phyloP scores from a whole-genome alignment of 148 eudicot species.

The Chenopodium album region DNA sequence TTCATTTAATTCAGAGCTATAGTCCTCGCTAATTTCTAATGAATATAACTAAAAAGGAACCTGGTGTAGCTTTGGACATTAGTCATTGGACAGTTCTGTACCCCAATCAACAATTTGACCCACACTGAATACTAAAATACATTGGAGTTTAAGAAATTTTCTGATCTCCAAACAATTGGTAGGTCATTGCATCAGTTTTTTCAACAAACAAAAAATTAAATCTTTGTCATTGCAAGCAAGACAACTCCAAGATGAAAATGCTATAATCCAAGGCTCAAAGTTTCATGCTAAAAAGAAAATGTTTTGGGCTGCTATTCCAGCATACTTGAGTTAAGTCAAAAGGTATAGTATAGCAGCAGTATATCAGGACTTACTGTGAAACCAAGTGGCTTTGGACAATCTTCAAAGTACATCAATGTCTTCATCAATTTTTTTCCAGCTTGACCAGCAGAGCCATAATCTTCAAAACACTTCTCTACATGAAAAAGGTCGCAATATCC shows the following conservation, averaged over 20 bases:
- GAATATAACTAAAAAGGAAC: background rate
- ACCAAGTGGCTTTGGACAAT: slow-evolving; percentile 96
- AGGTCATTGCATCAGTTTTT: background rate
- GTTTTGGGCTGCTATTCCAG: background rate
- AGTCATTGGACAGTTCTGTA: background rate
- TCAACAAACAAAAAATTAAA: background rate
- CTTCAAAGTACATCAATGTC: slow-evolving; percentile 97
- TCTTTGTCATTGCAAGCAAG: too few relatives aligned
- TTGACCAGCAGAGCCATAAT: slow-evolving; percentile 84
- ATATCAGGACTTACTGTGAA: slow-evolving; percentile 72
- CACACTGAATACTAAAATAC: background rate
- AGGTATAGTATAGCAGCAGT: background rate
- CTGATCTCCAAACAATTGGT: background rate
- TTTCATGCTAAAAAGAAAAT: background rate
- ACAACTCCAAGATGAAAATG: too few relatives aligned
- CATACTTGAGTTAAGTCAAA: background rate
- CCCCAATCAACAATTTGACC: background rate
- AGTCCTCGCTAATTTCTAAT: background rate
- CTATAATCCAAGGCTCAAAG: background rate
- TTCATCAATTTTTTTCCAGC: slow-evolving; percentile 71
- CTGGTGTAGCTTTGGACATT: background rate
- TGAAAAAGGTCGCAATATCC: slow-evolving; percentile 86
- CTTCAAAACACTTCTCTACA: slow-evolving; percentile 72
- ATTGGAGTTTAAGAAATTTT: background rate
- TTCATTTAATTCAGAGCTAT: background rate